Evolutionary conservation across 768 basidiomycete genomes (phyloP).

Genomic region (Tubosaeta brunneosetosa): DNA sequence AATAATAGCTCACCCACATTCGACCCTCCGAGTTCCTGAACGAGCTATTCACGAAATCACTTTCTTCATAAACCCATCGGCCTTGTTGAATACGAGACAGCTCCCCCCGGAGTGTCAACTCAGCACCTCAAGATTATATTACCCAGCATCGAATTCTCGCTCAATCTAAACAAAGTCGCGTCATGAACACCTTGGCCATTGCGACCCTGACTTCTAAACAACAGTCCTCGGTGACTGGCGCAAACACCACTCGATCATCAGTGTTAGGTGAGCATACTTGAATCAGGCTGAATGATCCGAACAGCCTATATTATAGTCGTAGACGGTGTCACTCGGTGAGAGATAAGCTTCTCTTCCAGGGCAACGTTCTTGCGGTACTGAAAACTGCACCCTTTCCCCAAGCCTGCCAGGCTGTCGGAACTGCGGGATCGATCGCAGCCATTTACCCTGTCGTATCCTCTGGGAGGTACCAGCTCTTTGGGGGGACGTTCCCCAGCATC

Average conservation of each 20-base stretch:
- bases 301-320: too few relatives aligned
- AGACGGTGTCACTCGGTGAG: too few relatives aligned
- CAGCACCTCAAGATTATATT: slow-evolving; percentile 46
- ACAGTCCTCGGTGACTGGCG: slow-evolving; percentile 40
- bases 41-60: slow-evolving; percentile 44
- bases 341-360: too few relatives aligned
- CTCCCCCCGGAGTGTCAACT: not conserved
- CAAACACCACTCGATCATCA: slow-evolving; percentile 44
- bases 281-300: too few relatives aligned
- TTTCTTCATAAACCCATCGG: slow-evolving; percentile 36
- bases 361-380: too few relatives aligned
- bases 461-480: slow-evolving; percentile 61
- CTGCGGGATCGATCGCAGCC: too few relatives aligned
- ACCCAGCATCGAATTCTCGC: slow-evolving; percentile 48
- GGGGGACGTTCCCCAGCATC: slow-evolving; percentile 70
- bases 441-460: too few relatives aligned
- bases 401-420: slow-evolving; percentile 62
- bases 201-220: slow-evolving; percentile 41
- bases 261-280: too few relatives aligned
- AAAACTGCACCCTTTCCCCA: slow-evolving; percentile 53
- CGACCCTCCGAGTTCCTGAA: slow-evolving; percentile 9
- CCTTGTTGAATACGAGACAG: too few relatives aligned
- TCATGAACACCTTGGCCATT: not conserved
- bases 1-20: slow-evolving; percentile 2
- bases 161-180: slow-evolving; percentile 36